Evolutionary conservation across 2,329 filamentous ascomycete genomes (phyloP).

Genomic region (Curvularia verruculosa): DNA sequence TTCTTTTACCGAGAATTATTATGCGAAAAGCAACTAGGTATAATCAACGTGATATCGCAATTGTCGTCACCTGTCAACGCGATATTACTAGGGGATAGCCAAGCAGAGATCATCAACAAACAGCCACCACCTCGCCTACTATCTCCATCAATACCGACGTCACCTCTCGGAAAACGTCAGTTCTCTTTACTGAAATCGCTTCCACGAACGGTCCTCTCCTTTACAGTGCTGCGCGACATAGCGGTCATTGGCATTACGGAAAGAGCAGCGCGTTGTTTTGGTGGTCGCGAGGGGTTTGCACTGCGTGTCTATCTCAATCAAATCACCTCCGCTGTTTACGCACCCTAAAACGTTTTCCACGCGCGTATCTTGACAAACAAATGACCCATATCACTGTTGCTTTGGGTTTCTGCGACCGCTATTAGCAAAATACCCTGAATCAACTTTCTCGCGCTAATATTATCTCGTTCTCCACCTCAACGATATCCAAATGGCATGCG

Average conservation of each 20-base stretch:
- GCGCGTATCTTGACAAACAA: not conserved
- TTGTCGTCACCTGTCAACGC: not conserved
- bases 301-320: constrained; percentile 9
- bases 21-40: not conserved
- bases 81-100: constrained; percentile 2
- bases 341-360: constrained; percentile 1
- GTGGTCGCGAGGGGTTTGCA: not conserved
- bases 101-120: constrained; percentile 9
- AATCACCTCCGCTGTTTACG: not conserved
- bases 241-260: not conserved
- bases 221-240: not conserved
- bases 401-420: not conserved
- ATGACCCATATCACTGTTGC: not conserved
- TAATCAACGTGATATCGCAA: not conserved
- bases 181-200: not conserved
- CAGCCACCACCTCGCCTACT: constrained; percentile 1
- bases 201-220: not conserved
- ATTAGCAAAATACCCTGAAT: not conserved
- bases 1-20: not conserved
- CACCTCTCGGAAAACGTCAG: not conserved
- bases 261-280: constrained; percentile 5
- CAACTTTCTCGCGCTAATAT: not conserved
- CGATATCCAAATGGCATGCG: constrained; percentile 4
- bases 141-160: not conserved
- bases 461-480: not conserved